These are phyloP conservation scores for Amphirosellinia nigrospora DNA, from an alignment of 495 filamentous ascomycete species.

Conservation along the genomic window DNA sequence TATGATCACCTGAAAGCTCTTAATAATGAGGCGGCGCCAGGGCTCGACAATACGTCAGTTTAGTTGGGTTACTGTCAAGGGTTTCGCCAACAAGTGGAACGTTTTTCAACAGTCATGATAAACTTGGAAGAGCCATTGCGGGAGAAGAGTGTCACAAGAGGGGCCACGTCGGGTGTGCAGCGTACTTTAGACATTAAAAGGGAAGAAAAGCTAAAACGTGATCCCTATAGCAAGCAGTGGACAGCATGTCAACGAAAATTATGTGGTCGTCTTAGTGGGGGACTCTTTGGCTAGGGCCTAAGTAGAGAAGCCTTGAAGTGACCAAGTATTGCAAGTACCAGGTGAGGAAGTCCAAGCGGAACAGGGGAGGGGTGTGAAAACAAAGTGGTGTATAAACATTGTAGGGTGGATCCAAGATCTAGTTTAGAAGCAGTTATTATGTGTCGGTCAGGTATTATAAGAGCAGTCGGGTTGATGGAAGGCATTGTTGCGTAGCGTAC, in stretches of 20 bases:
- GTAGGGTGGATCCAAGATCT: conserved; percentile 38
- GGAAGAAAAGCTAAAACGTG: conserved; percentile 40
- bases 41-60: conserved; percentile 50
- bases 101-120: conserved; percentile 50
- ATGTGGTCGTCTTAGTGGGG: conserved; percentile 36
- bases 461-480: conserved; percentile 42
- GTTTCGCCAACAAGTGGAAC: conserved; percentile 41
- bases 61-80: conserved; percentile 45
- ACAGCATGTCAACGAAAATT: conserved; percentile 34
- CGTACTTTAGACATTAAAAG: conserved; percentile 39
- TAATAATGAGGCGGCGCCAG: conserved; percentile 41
- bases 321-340: conserved; percentile 22
- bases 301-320: conserved; percentile 31
- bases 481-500: conserved; percentile 37
- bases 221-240: conserved; percentile 35
- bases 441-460: conserved; percentile 37
- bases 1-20: conserved; percentile 39
- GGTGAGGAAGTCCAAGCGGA: conserved; percentile 34
- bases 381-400: conserved; percentile 34
- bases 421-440: conserved; percentile 39
- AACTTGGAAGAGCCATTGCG: conserved; percentile 43
- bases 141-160: conserved; percentile 45
- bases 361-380: conserved; percentile 39
- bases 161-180: conserved; percentile 48
- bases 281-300: conserved; percentile 31